These are phyloP conservation scores for Soucietia sequanensis DNA, from an alignment of 805 yeast genomes.

Conservation along the genomic window DNA sequence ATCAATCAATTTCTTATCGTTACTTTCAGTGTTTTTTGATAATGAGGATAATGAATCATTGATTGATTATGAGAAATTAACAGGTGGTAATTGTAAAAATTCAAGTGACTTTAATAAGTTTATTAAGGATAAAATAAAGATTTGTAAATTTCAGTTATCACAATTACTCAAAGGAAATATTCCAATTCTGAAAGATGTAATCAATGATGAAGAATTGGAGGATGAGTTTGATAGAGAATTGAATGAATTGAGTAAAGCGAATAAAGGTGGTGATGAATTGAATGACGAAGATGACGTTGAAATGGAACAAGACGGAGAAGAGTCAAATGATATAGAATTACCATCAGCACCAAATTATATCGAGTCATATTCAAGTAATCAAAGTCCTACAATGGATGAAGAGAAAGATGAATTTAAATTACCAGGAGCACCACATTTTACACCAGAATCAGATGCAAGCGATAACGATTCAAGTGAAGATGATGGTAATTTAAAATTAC, in stretches of 20 bases:
- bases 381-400: slow-evolving; percentile 4
- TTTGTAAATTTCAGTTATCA: slow-evolving; percentile 38
- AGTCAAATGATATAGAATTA: background rate
- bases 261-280: slow-evolving; percentile 1
- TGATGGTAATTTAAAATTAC: slow-evolving; percentile 24
- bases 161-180: slow-evolving; percentile 38
- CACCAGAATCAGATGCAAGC: slow-evolving; percentile 25
- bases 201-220: slow-evolving; percentile 27
- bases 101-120: slow-evolving; percentile 23
- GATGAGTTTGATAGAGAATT: slow-evolving; percentile 23
- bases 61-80: slow-evolving; percentile 31
- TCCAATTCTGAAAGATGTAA: slow-evolving; percentile 15
- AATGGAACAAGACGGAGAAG: background rate
- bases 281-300: slow-evolving; percentile 1
- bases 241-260: slow-evolving; percentile 10
- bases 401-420: slow-evolving; percentile 16
- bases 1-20: slow-evolving; percentile 30
- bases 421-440: slow-evolving; percentile 41
- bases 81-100: slow-evolving; percentile 30
- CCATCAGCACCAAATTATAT: background rate
- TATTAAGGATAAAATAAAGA: slow-evolving; percentile 32
- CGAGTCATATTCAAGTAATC: background rate
- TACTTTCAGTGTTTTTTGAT: slow-evolving; percentile 24
- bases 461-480: slow-evolving; percentile 15
- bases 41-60: slow-evolving; percentile 13